Conservation (phyloP, 768 basidiomycete genomes). For the Calocera cornea region DNA sequence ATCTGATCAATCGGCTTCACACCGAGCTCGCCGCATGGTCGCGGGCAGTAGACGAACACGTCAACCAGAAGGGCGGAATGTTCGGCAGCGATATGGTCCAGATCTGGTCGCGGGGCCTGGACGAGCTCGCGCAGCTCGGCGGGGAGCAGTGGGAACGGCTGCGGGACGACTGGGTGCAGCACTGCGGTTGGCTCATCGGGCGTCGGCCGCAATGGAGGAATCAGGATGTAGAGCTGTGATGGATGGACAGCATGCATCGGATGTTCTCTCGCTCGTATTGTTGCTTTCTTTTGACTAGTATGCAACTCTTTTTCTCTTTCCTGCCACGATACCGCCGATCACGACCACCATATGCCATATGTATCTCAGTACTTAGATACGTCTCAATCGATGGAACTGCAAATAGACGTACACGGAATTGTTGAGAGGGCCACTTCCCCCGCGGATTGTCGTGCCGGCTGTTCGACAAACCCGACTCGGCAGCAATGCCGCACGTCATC, state of each 20-base stretch:
- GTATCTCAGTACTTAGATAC: neutral
- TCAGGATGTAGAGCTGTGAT: neutral
- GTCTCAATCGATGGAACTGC: neutral
- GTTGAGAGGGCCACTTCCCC: neutral
- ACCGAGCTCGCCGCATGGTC: constrained; percentile 75
- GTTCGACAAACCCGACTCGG: neutral
- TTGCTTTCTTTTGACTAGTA: neutral
- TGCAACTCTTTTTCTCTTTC: neutral
- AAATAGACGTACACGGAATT: neutral
- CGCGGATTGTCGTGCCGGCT: neutral
- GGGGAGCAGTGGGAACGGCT: constrained; percentile 16
- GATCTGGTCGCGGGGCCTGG: constrained; percentile 55
- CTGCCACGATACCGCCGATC: neutral
- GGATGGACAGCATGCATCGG: neutral
- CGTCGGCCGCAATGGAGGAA: constrained; percentile 9
- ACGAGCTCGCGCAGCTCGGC: constrained; percentile 37
- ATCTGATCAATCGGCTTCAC: constrained; percentile 46
- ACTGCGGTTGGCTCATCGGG: constrained; percentile 70
- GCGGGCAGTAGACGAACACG: constrained; percentile 48
- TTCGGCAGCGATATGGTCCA: constrained; percentile 58
- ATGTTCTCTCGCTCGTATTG: neutral
- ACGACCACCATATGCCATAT: neutral
- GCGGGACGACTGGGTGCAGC: constrained; percentile 53
- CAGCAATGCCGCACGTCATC: too few relatives aligned
- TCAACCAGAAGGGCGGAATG: constrained; percentile 66